Base-by-base conservation (phyloP, 495 filamentous ascomycete genomes). In the Hypoxylon lenormandii region DNA sequence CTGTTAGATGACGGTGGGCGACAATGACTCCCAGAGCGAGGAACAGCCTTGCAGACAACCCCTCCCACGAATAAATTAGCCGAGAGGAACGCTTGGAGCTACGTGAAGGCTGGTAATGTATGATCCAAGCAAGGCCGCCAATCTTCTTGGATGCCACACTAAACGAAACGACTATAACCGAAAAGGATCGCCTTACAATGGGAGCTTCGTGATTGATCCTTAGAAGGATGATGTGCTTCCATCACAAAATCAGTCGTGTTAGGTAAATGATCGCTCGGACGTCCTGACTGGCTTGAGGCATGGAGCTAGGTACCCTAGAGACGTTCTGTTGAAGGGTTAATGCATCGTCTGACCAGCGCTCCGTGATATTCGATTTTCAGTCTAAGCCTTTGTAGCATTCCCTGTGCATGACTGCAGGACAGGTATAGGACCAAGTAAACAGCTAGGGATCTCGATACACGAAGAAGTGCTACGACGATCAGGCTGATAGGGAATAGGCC, bases 121-220 rank as follows among this genome's bases (percentile, higher is more conserved):
- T 47, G 56, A 26, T 63, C 51, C 30, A 53, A 69, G 30, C 26
- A 60, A 59, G 56, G 61, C 33, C n/a, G 26, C 60, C 37, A 68
- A 60, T 64, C 26, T 46, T 59, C 58, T 55, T 43, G 11, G 22
- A 64, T 48, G 58, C 45, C 22, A 51, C 69, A 26, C 45, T 59
- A 37, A 42, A 36, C 23, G 50, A 57, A 38, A 38, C 51, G 60
- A 36, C 37, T 65, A 23, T 47, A 43, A 53, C 28, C 46, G 33
- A 58, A 60, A 15, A 64, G 54, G 28, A 60, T 62, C 22, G 21
- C 22, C 45, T n/a, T 47, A 22, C 56, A 38, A 40, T 30, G 22
- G 57, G 46, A 66, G 42, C 48, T 66, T 46, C 52, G 48, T 33
- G 26, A 50, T 72, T 60, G 49, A 75, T 63, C 72, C 64, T 43